Conservation (phyloP, 148 eudicot genomes). For the Silene uniflora region DNA sequence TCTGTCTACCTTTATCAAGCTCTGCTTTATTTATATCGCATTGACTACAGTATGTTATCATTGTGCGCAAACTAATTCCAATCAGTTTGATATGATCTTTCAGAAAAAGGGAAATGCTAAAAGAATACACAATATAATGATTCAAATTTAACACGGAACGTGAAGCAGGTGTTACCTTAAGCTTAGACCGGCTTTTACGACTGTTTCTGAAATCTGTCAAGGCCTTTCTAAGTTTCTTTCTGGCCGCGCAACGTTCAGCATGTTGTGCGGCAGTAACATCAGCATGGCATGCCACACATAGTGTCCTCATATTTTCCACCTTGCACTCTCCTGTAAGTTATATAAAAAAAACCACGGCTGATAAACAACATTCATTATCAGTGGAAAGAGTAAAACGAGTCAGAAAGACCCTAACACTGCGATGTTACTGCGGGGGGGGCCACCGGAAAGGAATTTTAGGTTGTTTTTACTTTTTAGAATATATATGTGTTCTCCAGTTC, state of each 20-base stretch:
- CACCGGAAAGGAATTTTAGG: background rate
- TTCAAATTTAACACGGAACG: background rate
- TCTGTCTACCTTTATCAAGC: background rate
- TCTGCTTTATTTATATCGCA: background rate
- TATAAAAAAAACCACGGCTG: conserved; percentile 2
- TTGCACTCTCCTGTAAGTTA: conserved; percentile 72
- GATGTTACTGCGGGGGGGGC: background rate
- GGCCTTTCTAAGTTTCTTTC: conserved; percentile 51
- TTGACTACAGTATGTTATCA: background rate
- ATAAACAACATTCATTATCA: background rate
- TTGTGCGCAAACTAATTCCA: background rate
- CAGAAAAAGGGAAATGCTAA: background rate
- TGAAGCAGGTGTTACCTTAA: conserved; percentile 34
- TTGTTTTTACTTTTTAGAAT: background rate
- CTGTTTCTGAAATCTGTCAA: conserved; percentile 28
- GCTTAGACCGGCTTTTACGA: conserved; percentile 24
- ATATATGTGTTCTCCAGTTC: background rate
- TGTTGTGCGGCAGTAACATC: conserved; percentile 81
- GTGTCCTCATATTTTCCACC: conserved; percentile 88
- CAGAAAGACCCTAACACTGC: background rate
- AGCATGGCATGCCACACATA: conserved; percentile 92
- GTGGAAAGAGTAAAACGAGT: background rate
- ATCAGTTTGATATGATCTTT: background rate
- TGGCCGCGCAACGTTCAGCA: conserved; percentile 54
- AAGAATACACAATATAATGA: background rate